Percentiles rank a stretch among this genome's conserved stretches.
phyloP scores from a whole-genome alignment of 2,329 filamentous ascomycete species.

The Pseudogymnoascus sp. region DNA sequence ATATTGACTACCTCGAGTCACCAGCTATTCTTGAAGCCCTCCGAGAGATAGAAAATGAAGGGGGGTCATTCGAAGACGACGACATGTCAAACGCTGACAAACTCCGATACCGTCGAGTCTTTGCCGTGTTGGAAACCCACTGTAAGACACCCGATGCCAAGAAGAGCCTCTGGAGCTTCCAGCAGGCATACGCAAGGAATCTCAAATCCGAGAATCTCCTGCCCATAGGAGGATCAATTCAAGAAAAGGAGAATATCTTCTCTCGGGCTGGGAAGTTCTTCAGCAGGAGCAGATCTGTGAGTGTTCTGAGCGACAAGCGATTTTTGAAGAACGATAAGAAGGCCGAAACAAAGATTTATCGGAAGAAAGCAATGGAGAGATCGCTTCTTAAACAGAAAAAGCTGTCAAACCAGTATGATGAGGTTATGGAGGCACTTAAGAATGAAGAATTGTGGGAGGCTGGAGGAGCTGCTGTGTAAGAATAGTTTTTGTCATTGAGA shows the following conservation, averaged over 20 bases:
- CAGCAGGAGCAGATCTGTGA: neutral
- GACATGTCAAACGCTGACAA: slow-evolving; percentile 33
- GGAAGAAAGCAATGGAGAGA: neutral
- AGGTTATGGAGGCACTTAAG: neutral
- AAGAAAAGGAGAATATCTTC: neutral
- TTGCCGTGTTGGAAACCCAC: slow-evolving; percentile 39
- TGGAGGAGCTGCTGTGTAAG: neutral
- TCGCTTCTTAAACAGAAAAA: neutral
- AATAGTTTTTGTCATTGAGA: neutral
- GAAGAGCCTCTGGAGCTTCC: slow-evolving; percentile 43
- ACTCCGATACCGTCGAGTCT: slow-evolving; percentile 37
- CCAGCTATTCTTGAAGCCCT: slow-evolving; percentile 10
- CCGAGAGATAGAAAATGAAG: neutral
- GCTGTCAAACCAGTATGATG: neutral
- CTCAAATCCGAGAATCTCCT: slow-evolving; percentile 31
- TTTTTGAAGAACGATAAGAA: neutral
- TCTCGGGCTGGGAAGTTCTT: neutral
- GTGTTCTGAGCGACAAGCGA: neutral
- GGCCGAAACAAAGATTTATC: neutral
- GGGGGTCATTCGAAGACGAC: neutral
- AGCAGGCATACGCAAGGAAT: slow-evolving; percentile 41
- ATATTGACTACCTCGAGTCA: neutral
- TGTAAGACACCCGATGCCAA: slow-evolving; percentile 43
- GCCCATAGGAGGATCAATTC: slow-evolving; percentile 31
- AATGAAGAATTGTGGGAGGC: neutral